Evolutionary conservation across 306 rosid species (phyloP).

Genomic region (Cucurbita pepo): DNA sequence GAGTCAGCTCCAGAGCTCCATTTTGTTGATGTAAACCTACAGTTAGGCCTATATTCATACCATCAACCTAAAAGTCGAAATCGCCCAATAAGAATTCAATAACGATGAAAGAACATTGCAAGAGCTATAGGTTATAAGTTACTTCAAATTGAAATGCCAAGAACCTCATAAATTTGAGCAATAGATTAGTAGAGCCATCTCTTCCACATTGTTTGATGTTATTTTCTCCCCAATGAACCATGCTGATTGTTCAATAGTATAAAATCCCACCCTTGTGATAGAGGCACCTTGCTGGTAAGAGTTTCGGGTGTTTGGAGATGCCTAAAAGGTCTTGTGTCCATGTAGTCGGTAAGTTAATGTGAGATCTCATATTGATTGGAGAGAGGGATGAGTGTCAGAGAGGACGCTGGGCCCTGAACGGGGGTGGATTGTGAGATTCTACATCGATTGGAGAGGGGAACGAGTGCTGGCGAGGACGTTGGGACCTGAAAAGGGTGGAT

Average conservation of each 20-base stretch:
- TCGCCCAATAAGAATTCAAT: background rate
- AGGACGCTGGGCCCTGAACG: too few relatives aligned
- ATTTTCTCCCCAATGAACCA: background rate
- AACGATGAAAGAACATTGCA: background rate
- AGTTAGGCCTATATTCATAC: slow-evolving; percentile 50
- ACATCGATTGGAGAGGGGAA: too few relatives aligned
- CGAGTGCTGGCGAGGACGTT: too few relatives aligned
- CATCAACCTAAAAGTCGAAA: slow-evolving; percentile 49
- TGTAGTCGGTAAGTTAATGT: background rate
- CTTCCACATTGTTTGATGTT: background rate
- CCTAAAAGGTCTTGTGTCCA: background rate
- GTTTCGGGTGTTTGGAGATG: background rate
- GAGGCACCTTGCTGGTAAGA: background rate
- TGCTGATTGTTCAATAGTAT: background rate
- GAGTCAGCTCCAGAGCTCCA: slow-evolving; percentile 44
- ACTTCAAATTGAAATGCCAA: background rate
- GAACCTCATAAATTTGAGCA: background rate
- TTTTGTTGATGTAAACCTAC: slow-evolving; percentile 40
- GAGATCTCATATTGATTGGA: too few relatives aligned
- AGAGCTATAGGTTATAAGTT: background rate
- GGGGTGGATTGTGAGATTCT: too few relatives aligned
- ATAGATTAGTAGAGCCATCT: background rate
- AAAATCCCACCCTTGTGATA: background rate
- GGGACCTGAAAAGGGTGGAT: too few relatives aligned
- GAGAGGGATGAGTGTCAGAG: too few relatives aligned